These are phyloP conservation scores for Diaporthe citriasiana DNA, from an alignment of 2,329 filamentous ascomycete genomes.

Conservation along the genomic window DNA sequence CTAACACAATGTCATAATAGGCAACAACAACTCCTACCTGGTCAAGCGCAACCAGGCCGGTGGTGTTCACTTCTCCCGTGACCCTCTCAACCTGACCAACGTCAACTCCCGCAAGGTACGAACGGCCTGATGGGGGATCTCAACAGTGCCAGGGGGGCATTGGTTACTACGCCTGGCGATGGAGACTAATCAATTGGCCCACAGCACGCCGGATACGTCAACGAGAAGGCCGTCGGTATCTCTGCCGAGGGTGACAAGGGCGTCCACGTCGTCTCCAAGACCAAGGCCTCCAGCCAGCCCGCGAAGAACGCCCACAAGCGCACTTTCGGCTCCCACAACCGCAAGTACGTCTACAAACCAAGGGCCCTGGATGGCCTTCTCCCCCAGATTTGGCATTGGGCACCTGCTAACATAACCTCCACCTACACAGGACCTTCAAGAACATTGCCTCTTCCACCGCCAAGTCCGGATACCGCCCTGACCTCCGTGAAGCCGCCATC, in stretches of 20 bases:
- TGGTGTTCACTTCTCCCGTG: conserved; percentile 91
- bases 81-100: conserved; percentile 95
- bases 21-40: conserved; percentile 89
- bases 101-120: conserved; percentile 89
- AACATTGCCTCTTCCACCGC: conserved; percentile 85
- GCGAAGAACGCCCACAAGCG: conserved; percentile 74
- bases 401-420: not conserved
- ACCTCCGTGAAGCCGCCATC: conserved; percentile 84
- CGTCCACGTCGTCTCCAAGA: conserved; percentile 88
- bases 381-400: not conserved
- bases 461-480: conserved; percentile 87
- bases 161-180: not conserved
- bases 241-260: conserved; percentile 82
- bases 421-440: conserved; percentile 81
- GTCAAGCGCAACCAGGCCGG: conserved; percentile 88
- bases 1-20: conserved; percentile 67
- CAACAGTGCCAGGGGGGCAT: not conserved
- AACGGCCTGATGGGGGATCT: conserved; percentile 35
- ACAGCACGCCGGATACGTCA: conserved; percentile 92
- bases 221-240: conserved; percentile 93
- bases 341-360: conserved; percentile 74
- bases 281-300: conserved; percentile 79
- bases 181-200: conserved; percentile 52
- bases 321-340: conserved; percentile 79
- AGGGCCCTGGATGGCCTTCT: not conserved